Evolutionary conservation across 2,329 filamentous ascomycete species (phyloP).

Genomic region (Fusarium humuli): DNA sequence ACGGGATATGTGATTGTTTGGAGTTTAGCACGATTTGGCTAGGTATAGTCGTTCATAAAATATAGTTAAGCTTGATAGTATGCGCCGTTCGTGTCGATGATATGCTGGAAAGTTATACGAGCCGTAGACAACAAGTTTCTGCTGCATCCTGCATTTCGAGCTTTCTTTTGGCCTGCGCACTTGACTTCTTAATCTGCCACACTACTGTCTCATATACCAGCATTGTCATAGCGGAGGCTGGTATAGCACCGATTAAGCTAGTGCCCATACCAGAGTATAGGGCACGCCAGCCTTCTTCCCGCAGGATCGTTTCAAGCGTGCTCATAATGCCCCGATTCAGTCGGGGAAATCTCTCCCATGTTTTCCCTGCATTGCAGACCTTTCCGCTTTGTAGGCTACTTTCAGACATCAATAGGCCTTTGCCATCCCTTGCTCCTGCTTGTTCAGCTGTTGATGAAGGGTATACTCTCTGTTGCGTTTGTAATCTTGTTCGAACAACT

Average conservation of each 20-base stretch:
- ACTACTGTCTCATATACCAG: not conserved
- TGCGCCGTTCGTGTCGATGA: not conserved
- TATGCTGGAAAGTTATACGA: not conserved
- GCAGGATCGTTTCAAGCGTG: not conserved
- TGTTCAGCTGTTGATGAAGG: not conserved
- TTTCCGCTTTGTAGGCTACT: not conserved
- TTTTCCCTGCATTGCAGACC: not conserved
- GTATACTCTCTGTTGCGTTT: slow-evolving; percentile 1
- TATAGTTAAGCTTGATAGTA: not conserved
- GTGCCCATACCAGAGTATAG: not conserved
- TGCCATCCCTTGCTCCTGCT: not conserved
- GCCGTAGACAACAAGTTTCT: not conserved
- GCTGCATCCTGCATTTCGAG: not conserved
- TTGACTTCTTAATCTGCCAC: not conserved
- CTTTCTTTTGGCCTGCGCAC: not conserved
- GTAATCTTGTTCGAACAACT: not conserved
- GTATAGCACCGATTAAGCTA: not conserved
- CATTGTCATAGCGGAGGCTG: not conserved
- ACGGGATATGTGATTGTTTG: not conserved
- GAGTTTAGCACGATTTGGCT: not conserved
- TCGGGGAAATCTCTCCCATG: not conserved
- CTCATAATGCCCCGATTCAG: not conserved
- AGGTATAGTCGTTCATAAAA: not conserved
- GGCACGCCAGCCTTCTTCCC: not conserved
- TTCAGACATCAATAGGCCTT: not conserved